Conservation (phyloP, 169 alveolate species). For the Plasmodium falciparum region DNA sequence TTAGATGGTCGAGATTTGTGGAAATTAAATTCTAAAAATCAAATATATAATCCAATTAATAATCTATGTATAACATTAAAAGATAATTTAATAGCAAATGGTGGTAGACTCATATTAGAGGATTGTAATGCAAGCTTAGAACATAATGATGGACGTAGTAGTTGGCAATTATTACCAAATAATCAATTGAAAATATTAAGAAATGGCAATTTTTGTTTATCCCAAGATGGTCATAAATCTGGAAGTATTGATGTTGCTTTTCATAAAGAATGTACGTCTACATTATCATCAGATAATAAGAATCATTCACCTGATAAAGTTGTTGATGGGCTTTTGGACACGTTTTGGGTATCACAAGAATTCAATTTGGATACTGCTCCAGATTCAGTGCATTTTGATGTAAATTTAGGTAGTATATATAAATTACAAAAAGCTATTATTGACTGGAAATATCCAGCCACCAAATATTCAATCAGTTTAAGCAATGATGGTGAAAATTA, state of each 20-base stretch:
- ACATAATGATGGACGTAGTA: slow-evolving; percentile 82
- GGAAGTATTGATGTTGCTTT: slow-evolving; percentile 91
- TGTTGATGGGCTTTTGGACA: slow-evolving; percentile 88
- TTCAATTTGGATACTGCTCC: slow-evolving; percentile 84
- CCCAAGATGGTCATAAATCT: slow-evolving; percentile 90
- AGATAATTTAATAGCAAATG: slow-evolving; percentile 84
- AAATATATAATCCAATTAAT: slow-evolving; percentile 63
- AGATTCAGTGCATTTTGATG: slow-evolving; percentile 82
- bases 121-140: slow-evolving; percentile 65
- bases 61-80: slow-evolving; percentile 86
- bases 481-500: slow-evolving; percentile 84
- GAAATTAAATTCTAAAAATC: slow-evolving; percentile 83
- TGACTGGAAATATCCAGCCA: slow-evolving; percentile 92
- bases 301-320: slow-evolving; percentile 85
- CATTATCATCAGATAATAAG: slow-evolving; percentile 83
- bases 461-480: slow-evolving; percentile 82
- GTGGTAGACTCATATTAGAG: slow-evolving; percentile 81
- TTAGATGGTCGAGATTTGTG: slow-evolving; percentile 83
- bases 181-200: slow-evolving; percentile 90
- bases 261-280: slow-evolving; percentile 83
- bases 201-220: slow-evolving; percentile 91
- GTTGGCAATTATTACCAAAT: slow-evolving; percentile 91
- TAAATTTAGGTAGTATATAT: slow-evolving; percentile 87
- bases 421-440: slow-evolving; percentile 84
- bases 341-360: slow-evolving; percentile 88